Evolutionary conservation across 2,329 filamentous ascomycete genomes (phyloP).

Genomic region (Whalleya microplaca): DNA sequence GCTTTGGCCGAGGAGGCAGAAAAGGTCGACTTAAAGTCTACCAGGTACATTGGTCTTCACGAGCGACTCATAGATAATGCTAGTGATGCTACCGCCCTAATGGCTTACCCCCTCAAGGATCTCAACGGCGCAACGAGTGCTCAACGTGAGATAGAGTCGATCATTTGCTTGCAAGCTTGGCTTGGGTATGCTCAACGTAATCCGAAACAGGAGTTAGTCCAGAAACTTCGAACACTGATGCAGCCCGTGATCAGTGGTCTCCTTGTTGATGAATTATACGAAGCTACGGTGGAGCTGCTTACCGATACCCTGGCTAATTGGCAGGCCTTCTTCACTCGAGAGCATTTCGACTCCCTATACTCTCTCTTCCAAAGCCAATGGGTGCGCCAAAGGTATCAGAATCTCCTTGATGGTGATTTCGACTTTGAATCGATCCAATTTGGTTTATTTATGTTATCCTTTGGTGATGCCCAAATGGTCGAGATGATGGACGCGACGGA

Average conservation of each 20-base stretch:
- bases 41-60: constrained; percentile 54
- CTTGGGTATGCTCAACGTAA: constrained; percentile 72
- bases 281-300: constrained; percentile 65
- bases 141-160: constrained; percentile 55
- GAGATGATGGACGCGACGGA: constrained; percentile 59
- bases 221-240: constrained; percentile 63
- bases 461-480: constrained; percentile 67
- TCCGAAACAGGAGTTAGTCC: constrained; percentile 59
- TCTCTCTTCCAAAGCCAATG: constrained; percentile 64
- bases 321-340: constrained; percentile 61
- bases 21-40: constrained; percentile 66
- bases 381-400: constrained; percentile 59
- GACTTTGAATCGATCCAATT: constrained; percentile 69
- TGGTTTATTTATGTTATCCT: constrained; percentile 68
- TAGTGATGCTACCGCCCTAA: constrained; percentile 52
- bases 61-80: constrained; percentile 55
- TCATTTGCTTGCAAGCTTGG: constrained; percentile 72
- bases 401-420: constrained; percentile 61
- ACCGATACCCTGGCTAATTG: constrained; percentile 68
- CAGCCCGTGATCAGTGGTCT: constrained; percentile 65
- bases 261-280: constrained; percentile 59
- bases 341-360: constrained; percentile 61
- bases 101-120: constrained; percentile 44
- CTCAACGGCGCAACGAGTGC: constrained; percentile 27
- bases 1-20: constrained; percentile 68